Conservation (phyloP, 805 yeast species). For the Metschnikowia peoriensis region DNA sequence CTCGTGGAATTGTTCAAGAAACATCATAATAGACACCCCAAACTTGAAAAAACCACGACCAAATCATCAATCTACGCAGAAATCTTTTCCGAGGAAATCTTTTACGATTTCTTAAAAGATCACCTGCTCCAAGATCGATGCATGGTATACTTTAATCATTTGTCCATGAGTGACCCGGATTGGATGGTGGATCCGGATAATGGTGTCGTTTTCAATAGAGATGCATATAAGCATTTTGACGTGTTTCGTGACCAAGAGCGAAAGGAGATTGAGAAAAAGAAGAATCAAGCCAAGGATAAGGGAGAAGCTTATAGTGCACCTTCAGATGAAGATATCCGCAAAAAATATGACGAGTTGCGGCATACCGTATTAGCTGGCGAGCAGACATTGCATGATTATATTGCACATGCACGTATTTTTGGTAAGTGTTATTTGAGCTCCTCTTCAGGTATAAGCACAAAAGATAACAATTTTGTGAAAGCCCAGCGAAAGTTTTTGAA, state of each 20-base stretch:
- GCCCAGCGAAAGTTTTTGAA: constrained; percentile 10
- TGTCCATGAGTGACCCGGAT: constrained; percentile 37
- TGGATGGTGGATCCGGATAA: constrained; percentile 44
- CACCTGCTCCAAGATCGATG: constrained; percentile 39
- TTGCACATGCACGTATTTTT: constrained; percentile 46
- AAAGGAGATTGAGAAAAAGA: constrained; percentile 14
- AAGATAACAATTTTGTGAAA: background rate
- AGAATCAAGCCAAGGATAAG: constrained; percentile 4
- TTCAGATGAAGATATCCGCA: constrained; percentile 34
- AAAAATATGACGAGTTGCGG: constrained; percentile 27
- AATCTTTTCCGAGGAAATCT: constrained; percentile 20
- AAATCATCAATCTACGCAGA: constrained; percentile 18
- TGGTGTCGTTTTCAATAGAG: constrained; percentile 27
- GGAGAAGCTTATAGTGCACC: constrained; percentile 18
- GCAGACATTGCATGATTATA: constrained; percentile 39
- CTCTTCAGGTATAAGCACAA: background rate
- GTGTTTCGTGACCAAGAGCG: constrained; percentile 24
- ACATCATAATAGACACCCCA: background rate
- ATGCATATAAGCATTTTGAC: constrained; percentile 22
- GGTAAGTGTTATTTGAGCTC: constrained; percentile 40
- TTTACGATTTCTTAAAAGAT: constrained; percentile 19
- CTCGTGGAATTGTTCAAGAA: background rate
- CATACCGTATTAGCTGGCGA: constrained; percentile 26
- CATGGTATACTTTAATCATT: constrained; percentile 42
- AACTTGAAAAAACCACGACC: background rate